Conservation (phyloP, 371 early-diverging fungal genomes). For the Lichtheimia corymbifera region DNA sequence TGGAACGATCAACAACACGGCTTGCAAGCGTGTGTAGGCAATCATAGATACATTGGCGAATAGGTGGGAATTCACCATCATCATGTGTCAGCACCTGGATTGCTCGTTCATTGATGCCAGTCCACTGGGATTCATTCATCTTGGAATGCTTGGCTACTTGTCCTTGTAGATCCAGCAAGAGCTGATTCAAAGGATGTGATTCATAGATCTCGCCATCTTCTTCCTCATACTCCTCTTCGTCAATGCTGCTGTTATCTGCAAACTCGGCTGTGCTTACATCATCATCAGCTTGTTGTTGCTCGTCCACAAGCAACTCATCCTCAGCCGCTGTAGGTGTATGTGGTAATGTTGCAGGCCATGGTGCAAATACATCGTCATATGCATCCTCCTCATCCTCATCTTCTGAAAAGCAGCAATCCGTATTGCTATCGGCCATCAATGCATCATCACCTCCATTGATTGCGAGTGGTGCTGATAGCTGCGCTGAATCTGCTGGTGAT, state of each 20-base stretch:
- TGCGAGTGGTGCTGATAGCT: background rate
- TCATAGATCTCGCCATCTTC: constrained; percentile 8
- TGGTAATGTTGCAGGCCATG: background rate
- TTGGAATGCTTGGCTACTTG: background rate
- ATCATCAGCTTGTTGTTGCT: background rate
- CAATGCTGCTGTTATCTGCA: background rate
- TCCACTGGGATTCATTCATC: constrained; percentile 4
- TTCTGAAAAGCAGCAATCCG: constrained; percentile 7
- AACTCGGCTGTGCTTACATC: background rate
- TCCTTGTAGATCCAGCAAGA: constrained; percentile 3
- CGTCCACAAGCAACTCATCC: background rate
- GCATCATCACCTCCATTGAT: background rate
- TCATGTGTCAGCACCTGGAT: background rate
- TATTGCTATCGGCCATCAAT: background rate
- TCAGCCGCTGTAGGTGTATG: background rate
- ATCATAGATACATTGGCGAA: constrained; percentile 5
- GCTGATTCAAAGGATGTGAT: constrained; percentile 1
- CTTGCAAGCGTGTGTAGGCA: background rate
- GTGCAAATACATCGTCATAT: constrained; percentile 10
- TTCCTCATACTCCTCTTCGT: constrained; percentile 13
- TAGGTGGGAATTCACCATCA: background rate
- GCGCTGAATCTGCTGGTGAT: no score
- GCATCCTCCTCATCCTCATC: constrained; percentile 13
- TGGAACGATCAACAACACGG: background rate
- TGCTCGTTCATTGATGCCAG: background rate